A percentile compares a stretch with the other conserved stretches of the same genome.
Conservation (phyloP, 208 protist genomes). For the Crithidia expoeki region DNA sequence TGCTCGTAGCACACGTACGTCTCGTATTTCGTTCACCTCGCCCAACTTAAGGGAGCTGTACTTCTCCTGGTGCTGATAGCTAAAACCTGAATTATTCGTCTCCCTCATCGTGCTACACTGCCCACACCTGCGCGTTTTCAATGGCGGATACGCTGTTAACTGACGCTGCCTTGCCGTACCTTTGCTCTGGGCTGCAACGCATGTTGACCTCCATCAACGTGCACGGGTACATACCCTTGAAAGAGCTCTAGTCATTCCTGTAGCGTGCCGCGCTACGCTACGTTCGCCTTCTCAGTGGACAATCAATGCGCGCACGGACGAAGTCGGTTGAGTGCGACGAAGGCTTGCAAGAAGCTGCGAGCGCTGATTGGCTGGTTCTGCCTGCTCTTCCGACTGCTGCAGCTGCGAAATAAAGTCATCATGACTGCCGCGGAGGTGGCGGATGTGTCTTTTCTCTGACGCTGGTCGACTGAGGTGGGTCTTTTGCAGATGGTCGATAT, state of each 20-base stretch:
- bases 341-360: constrained; percentile 1
- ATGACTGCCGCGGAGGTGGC: constrained; percentile 12
- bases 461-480: constrained; percentile 9
- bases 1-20: neutral
- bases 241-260: constrained; percentile 4
- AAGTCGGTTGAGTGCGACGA: constrained; percentile 4
- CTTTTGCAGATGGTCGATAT: constrained; percentile 3
- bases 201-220: constrained; percentile 2
- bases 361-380: constrained; percentile 7
- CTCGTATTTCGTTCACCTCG: neutral
- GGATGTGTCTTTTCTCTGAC: neutral
- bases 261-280: neutral
- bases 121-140: neutral
- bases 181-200: neutral
- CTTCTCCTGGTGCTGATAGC: constrained; percentile 9
- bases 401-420: constrained; percentile 1
- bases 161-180: neutral
- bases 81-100: neutral
- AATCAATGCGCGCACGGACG: neutral
- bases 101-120: neutral
- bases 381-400: neutral
- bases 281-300: constrained; percentile 1
- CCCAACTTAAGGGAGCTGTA: neutral
- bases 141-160: constrained; percentile 7
- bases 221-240: neutral